Percentiles rank a stretch among this genome's conserved stretches.
phyloP scores from a whole-genome alignment of 164 flowering plant genomes.

The Brasenia schreberi region DNA sequence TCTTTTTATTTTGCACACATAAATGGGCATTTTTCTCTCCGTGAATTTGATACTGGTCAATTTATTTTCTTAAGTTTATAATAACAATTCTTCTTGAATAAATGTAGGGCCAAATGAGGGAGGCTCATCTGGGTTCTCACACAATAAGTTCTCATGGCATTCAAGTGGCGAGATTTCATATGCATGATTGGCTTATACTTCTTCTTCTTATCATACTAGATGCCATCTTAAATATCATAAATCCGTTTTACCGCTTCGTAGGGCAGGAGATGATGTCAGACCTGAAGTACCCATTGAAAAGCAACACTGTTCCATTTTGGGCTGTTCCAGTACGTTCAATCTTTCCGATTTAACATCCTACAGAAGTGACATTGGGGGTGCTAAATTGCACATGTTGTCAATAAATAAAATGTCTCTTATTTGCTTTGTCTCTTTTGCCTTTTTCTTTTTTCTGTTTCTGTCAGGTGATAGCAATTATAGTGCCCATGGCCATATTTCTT shows the following conservation, averaged over 20 bases:
- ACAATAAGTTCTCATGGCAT: slow-evolving; percentile 73
- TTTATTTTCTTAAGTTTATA: too few species aligned
- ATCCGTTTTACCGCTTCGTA: slow-evolving; percentile 86
- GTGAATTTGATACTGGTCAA: too few species aligned
- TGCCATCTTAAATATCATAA: slow-evolving; percentile 43
- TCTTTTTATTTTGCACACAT: too few species aligned
- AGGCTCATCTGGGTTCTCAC: slow-evolving; percentile 61
- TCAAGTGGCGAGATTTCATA: slow-evolving; percentile 49
- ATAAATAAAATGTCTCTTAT: too few species aligned
- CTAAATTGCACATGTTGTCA: too few species aligned
- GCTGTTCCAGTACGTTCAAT: slow-evolving; percentile 23
- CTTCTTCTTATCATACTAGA: slow-evolving; percentile 49
- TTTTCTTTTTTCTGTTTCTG: slow-evolving; percentile 4
- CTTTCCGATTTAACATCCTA: too few species aligned
- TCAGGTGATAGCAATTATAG: slow-evolving; percentile 35
- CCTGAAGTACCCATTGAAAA: slow-evolving; percentile 28
- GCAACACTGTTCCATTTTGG: slow-evolving; percentile 26
- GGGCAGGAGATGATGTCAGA: slow-evolving; percentile 78
- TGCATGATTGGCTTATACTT: slow-evolving; percentile 85
- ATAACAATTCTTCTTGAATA: too few species aligned
- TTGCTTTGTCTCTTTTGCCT: too few species aligned
- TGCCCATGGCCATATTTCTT: slow-evolving; percentile 41
- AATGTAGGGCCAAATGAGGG: slow-evolving; percentile 14
- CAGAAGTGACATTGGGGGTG: too few species aligned
- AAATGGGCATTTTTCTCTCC: too few species aligned